Base-by-base conservation (phyloP, 495 filamentous ascomycete species). In the Melanomma pulvis-pyrius region DNA sequence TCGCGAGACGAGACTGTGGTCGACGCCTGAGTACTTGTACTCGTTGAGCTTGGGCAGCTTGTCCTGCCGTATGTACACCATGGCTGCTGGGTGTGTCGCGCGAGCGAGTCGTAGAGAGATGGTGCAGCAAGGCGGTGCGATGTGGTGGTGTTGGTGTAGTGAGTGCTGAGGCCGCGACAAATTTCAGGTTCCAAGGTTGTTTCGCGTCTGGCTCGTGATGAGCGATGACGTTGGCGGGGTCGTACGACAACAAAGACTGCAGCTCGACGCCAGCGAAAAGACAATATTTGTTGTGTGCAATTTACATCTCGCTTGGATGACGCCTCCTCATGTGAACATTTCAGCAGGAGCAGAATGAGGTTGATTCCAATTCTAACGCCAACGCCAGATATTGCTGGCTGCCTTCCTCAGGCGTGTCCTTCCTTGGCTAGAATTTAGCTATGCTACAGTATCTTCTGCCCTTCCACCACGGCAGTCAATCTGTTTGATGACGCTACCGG, bases 21-120 rank as follows among this genome's bases (percentile, higher is more conserved):
- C 94, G 70, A 97, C 88, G 44, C 85, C 86, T 21, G 89, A 90
- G 82, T 98, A 98, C 75, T 93, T 91, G 83, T 98, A 98, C 73
- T 89, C 81, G 39, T 72, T 72, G 39, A 98, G 81, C 72, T 92
- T 91, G n/a, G 87, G 87, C 63, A 98, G 87, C 75, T 90, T 86
- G 72, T 93, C 86, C 77, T 96, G 90, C 57, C 93, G 91, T 52
- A 98, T 92, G 83, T 97, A 98, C 63, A 93, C 86, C 86, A 89
- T 89, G 32, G 68, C 82, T 34, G 55, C 61, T 54, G 57, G 19
- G 15, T 57, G 5, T 57, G 11, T 41, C n/a, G 49, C 11, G 32
- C 21, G 32, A 22, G 22, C 15, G 26, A 54, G 8, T 29, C 12
- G 59, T 53, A 17, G 26, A 13, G 8, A 29, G 29, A 28, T 1